Percentiles rank a stretch among this genome's conserved stretches.
phyloP scores from a whole-genome alignment of 208 protist species.

The Acanthamoeba polyphaga region DNA sequence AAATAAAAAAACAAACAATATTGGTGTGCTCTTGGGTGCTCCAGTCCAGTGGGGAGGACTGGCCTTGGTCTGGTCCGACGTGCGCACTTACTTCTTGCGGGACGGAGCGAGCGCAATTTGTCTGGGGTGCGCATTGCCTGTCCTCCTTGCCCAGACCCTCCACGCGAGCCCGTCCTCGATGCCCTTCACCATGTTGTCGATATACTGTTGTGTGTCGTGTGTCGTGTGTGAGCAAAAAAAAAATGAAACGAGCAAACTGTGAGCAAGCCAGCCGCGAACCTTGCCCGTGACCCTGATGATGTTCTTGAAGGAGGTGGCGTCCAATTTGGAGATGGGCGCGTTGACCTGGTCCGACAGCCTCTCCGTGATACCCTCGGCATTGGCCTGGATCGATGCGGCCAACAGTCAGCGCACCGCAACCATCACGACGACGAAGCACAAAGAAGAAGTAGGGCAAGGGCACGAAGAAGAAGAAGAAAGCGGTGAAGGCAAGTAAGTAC shows the following conservation, averaged over 20 bases:
- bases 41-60: too few relatives aligned
- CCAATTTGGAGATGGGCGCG: constrained; percentile 43
- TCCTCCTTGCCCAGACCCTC: constrained; percentile 65
- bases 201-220: background rate
- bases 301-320: constrained; percentile 64
- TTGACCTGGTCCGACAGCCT: constrained; percentile 65
- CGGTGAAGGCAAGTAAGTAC: background rate
- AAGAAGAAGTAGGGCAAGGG: background rate
- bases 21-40: too few relatives aligned
- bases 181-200: constrained; percentile 72
- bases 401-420: background rate
- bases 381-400: background rate
- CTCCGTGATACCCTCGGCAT: constrained; percentile 71
- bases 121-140: background rate
- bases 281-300: constrained; percentile 50
- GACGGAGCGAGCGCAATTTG: background rate
- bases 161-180: constrained; percentile 67
- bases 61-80: too few relatives aligned
- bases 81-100: background rate
- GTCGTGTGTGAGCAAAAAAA: background rate
- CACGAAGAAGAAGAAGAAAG: background rate
- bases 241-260: background rate
- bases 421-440: background rate
- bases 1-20: too few relatives aligned
- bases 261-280: background rate